Base-by-base conservation (phyloP, 2,329 filamentous ascomycete species). In the Lachnum nothofagi region DNA sequence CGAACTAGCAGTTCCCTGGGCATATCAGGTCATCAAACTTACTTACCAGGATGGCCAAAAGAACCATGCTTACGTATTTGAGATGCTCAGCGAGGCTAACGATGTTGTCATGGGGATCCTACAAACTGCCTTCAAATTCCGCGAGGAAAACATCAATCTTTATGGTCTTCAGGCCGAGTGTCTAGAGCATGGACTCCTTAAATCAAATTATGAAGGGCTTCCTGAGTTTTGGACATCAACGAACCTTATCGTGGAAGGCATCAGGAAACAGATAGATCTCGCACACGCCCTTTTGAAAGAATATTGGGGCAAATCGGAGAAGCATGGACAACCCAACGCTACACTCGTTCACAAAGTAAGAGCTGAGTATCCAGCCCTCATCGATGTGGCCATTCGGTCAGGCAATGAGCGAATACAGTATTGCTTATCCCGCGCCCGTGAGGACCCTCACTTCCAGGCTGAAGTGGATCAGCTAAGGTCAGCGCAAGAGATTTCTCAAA, bases 171-270 rank as follows among this genome's bases (percentile, higher is more conserved):
- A 77, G 16, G 70, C 78, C 14, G 86, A 90, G 55, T 71, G 78
- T 44, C 67, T 93, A 25, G 73, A 81, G 42, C 72, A 84, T 55
- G 84, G 85, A 5, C 78, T 88, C 20, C 67, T 88, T 8, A 69
- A 72, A 2, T 70, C 76, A 14, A 78, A 80, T 38, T 91, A 89
- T 61, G 76, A 83, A 17, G 79, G 76, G 9, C 74, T 96, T 7
- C 80, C 85, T 0, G 83, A 88, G 51, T 86, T 91, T 38, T 98
- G 93, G 93, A 96, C 91, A 0, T 90, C 88, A 14, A 81, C 78
- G 56, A 67, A 71, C 37, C 80, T 75, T 54, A 72, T 83, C 47
- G 77, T 80, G 43, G 82, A 82, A 63, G 83, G 83, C 53, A 61
- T 75, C 10, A 79, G 80, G 61, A 78, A 80, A 16, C 72, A 83